Percentiles rank a stretch among this genome's conserved stretches.
Conservation (phyloP, 441 rosid genomes). For the Dalechampia spathulata region DNA sequence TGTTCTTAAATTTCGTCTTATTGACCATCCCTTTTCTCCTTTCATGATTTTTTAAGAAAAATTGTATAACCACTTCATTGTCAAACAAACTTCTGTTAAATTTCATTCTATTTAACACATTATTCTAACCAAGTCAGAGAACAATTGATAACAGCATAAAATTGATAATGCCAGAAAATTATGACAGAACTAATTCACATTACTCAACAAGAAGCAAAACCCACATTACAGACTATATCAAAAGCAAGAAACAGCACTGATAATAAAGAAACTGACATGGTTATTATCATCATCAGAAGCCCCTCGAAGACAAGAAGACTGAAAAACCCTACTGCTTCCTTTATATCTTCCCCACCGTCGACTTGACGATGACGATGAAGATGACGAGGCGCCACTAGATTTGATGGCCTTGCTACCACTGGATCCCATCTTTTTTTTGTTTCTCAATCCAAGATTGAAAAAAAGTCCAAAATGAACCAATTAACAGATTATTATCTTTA, state of each 20-base stretch:
- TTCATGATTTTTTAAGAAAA: too few relatives aligned
- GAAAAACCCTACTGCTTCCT: conserved; percentile 48
- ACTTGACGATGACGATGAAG: conserved; percentile 20
- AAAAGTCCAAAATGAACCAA: conserved; percentile 7
- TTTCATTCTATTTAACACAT: not conserved
- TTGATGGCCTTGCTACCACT: conserved; percentile 54
- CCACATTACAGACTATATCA: not conserved
- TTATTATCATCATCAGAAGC: conserved; percentile 31
- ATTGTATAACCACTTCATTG: not conserved
- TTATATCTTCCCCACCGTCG: conserved; percentile 43
- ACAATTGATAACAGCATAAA: too few relatives aligned
- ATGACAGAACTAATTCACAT: too few relatives aligned
- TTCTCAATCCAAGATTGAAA: conserved; percentile 19
- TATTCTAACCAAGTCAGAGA: not conserved
- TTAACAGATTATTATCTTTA: not conserved
- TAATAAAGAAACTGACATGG: conserved; percentile 28
- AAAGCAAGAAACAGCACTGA: not conserved
- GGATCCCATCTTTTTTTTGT: conserved; percentile 57
- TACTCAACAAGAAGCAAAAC: not conserved
- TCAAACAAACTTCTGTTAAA: not conserved
- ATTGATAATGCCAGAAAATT: too few relatives aligned
- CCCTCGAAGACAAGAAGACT: conserved; percentile 64
- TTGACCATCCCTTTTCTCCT: too few relatives aligned
- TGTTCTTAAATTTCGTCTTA: too few relatives aligned
- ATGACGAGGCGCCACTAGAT: conserved; percentile 16